Base-by-base conservation (phyloP, 306 rosid species). In the Biancaea sappan region DNA sequence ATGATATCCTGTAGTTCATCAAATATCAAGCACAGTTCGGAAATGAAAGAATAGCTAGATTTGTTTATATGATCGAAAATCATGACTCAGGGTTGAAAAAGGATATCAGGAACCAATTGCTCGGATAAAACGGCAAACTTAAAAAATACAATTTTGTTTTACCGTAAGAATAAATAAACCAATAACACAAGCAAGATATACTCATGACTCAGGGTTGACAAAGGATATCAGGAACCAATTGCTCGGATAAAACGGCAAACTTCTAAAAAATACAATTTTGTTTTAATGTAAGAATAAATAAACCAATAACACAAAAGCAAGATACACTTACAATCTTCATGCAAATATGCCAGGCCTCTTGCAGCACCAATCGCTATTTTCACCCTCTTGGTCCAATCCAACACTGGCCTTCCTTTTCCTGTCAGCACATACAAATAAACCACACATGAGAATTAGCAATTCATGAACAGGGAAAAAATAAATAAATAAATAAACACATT, bases 361-460 rank as follows among this genome's bases (percentile, higher is more conserved):
- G 98, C 97, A 24, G 98, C 86, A 28, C 97, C 97, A 24, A 91
- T 63, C 54, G 98, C 98, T 63, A 94, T 84, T 88, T 88, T 94
- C 38, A 85, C 63, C 84, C 99, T 92, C 51, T 88, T 86, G 38
- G 58, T 31, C 99, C 99, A 94, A 8, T 84, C 92, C 86, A 94
- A 78, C 73, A 88, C 96, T 8, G 90, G 89, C 82, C 82, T 68
- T 75, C 78, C 93, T 2, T 69, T 61, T 69, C 84, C 98, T 91
- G 84, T 41, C 25, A 60, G 11, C 76, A 52, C 9, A 65, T 37
- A 38, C 41, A 54, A 69, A 51, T 13, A 29, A 58, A 13, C 31
- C 62, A 75, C 38, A 52, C 6, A 74, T 79, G 72, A 62, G 47
- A 71, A 72, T 62, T 48, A 72, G 52, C 26, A 51, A 69, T 56